Conservation (phyloP, 495 filamentous ascomycete genomes). For the Aspergillus ellipticus region DNA sequence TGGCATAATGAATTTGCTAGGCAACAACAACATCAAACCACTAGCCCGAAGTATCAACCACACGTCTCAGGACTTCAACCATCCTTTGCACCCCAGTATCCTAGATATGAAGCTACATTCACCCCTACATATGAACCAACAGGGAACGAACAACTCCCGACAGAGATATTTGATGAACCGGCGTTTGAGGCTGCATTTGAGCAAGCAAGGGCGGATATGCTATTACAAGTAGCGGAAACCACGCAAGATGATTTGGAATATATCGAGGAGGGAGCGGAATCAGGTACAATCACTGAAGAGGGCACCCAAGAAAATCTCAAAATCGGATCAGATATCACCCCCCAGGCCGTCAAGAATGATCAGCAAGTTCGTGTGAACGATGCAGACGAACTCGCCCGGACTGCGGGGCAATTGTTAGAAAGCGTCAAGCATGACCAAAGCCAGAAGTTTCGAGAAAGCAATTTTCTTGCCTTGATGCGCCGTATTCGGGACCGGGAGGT, state of each 20-base stretch:
- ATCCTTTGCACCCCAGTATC: conserved; percentile 28
- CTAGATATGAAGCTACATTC: conserved; percentile 19
- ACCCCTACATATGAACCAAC: conserved; percentile 24
- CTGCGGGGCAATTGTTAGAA: conserved; percentile 69
- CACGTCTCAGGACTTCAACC: conserved; percentile 30
- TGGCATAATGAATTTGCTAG: conserved; percentile 57
- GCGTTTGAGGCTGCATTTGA: conserved; percentile 65
- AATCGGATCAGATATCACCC: conserved; percentile 53
- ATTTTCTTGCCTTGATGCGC: conserved; percentile 75
- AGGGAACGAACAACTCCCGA: conserved; percentile 14
- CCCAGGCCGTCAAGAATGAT: conserved; percentile 28
- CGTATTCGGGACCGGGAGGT: conserved; percentile 53
- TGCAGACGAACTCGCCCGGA: conserved; percentile 64
- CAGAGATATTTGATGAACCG: conserved; percentile 52
- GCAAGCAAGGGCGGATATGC: conserved; percentile 39
- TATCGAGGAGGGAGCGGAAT: conserved; percentile 1
- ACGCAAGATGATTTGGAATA: conserved; percentile 13
- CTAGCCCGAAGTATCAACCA: conserved; percentile 21
- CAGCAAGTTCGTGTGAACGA: conserved; percentile 32
- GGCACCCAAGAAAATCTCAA: conserved; percentile 26
- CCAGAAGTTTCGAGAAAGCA: conserved; percentile 73
- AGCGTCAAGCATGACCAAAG: conserved; percentile 63
- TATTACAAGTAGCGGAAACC: conserved; percentile 22
- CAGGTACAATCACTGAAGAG: conserved; percentile 3
- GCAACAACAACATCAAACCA: conserved; percentile 19